Evolutionary conservation across 2,329 filamentous ascomycete species (phyloP).

Genomic region (Nemania sp.): DNA sequence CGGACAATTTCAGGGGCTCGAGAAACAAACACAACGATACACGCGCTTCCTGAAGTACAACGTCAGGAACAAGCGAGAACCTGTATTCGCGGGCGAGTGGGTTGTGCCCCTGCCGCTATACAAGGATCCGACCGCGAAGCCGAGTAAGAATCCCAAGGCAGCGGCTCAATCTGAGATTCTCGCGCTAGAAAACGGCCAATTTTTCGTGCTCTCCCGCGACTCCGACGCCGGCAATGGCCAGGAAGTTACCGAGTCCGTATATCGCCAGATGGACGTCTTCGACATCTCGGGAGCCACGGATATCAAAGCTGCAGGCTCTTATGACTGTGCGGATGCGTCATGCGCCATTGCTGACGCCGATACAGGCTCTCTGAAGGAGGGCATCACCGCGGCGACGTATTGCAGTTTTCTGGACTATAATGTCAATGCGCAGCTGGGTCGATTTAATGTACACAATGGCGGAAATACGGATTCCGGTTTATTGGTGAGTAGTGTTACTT

Average conservation of each 20-base stretch:
- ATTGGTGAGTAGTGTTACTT: slow-evolving; percentile 41
- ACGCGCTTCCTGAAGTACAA: slow-evolving; percentile 68
- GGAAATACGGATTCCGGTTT: slow-evolving; percentile 60
- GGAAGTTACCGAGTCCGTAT: slow-evolving; percentile 55
- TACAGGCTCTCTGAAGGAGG: slow-evolving; percentile 56
- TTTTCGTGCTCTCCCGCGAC: slow-evolving; percentile 69
- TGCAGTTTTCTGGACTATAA: slow-evolving; percentile 72
- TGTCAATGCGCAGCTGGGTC: slow-evolving; percentile 63
- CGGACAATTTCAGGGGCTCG: slow-evolving; percentile 27
- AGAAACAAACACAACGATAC: slow-evolving; percentile 57
- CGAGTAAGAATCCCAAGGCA: slow-evolving; percentile 49
- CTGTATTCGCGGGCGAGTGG: slow-evolving; percentile 62
- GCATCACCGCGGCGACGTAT: slow-evolving; percentile 61
- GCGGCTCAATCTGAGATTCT: slow-evolving; percentile 72
- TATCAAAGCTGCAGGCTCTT: slow-evolving; percentile 51
- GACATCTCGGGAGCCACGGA: slow-evolving; percentile 65
- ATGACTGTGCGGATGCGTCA: slow-evolving; percentile 41
- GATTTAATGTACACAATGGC: slow-evolving; percentile 71
- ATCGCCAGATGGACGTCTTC: slow-evolving; percentile 71
- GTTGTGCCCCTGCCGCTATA: slow-evolving; percentile 67
- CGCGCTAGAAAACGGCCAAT: slow-evolving; percentile 63
- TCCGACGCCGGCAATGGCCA: slow-evolving; percentile 61
- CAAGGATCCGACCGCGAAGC: slow-evolving; percentile 52
- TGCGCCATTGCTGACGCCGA: slow-evolving; percentile 34
- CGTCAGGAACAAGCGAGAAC: slow-evolving; percentile 48